These are phyloP conservation scores for Talaromyces sp. DNA, from an alignment of 2,329 filamentous ascomycete genomes.

Conservation along the genomic window DNA sequence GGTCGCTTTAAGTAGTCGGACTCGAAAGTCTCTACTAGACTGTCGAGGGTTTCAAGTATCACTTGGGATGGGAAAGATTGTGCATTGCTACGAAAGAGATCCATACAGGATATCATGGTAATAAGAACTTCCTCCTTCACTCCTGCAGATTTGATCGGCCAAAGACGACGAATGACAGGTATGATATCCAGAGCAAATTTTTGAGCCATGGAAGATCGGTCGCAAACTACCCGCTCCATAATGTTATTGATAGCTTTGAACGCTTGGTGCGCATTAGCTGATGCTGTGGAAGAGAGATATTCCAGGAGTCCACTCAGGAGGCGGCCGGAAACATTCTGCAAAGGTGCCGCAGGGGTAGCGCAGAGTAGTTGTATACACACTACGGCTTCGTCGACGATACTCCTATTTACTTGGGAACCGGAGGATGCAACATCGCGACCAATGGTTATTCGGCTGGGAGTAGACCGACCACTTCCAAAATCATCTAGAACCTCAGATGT, in stretches of 20 bases:
- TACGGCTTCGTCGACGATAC: conserved; percentile 53
- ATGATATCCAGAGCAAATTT: conserved; percentile 59
- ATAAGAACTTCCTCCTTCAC: conserved; percentile 75
- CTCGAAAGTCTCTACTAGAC: conserved; percentile 68
- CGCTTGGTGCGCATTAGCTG: conserved; percentile 61
- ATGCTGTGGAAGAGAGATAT: conserved; percentile 57
- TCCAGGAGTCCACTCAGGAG: conserved; percentile 56
- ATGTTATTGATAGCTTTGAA: conserved; percentile 73
- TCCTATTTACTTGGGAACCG: conserved; percentile 22
- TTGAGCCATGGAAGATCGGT: conserved; percentile 62
- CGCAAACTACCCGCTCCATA: conserved; percentile 61
- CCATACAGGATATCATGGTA: conserved; percentile 62
- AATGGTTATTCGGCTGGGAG: conserved; percentile 26
- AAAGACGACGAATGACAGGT: conserved; percentile 69
- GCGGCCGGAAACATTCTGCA: conserved; percentile 52
- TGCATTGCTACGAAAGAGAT: conserved; percentile 49
- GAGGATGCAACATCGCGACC: conserved; percentile 22
- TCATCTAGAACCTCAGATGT: conserved; percentile 24
- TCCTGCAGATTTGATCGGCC: conserved; percentile 65
- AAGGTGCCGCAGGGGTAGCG: conserved; percentile 63
- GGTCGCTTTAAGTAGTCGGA: conserved; percentile 70
- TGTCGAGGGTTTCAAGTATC: conserved; percentile 50
- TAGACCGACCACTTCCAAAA: conserved; percentile 23
- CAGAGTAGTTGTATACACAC: conserved; percentile 63
- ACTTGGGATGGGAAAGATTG: conserved; percentile 33